Percentiles rank a stretch among this genome's conserved stretches.
Conservation (phyloP, 2,329 filamentous ascomycete species). For the Sporothrix brasiliensis region DNA sequence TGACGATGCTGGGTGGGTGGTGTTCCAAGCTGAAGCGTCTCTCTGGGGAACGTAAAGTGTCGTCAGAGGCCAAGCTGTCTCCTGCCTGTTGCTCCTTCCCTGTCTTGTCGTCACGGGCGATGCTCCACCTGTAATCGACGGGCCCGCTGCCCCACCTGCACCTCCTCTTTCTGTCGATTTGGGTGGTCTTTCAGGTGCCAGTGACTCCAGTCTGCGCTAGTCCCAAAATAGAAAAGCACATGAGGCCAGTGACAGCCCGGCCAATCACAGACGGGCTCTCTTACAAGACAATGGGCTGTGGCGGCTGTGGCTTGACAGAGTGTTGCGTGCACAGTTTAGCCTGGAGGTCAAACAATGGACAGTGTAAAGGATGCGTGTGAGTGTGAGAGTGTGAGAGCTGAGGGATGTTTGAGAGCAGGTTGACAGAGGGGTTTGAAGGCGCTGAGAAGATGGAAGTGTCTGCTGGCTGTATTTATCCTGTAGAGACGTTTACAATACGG, state of each 20-base stretch:
- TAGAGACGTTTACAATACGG: neutral
- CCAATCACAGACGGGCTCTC: conserved; percentile 25
- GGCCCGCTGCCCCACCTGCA: conserved; percentile 29
- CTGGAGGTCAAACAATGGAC: neutral
- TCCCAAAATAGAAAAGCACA: neutral
- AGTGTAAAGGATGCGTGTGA: neutral
- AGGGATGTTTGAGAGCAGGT: neutral
- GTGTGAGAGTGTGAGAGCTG: neutral
- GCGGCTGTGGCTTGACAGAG: neutral
- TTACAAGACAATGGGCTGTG: conserved; percentile 10
- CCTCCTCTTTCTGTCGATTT: neutral
- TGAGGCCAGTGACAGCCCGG: neutral
- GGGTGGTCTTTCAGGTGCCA: no score
- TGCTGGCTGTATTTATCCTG: neutral
- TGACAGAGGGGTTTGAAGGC: neutral
- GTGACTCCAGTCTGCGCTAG: neutral
- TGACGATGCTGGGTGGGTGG: neutral
- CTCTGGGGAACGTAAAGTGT: neutral
- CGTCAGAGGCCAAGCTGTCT: neutral
- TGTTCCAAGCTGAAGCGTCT: neutral
- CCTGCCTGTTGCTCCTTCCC: neutral
- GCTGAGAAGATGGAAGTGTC: neutral
- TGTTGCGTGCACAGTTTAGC: neutral
- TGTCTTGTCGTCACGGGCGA: conserved; percentile 33
- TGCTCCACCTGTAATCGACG: conserved; percentile 23